These are phyloP conservation scores for Rhizoclosmatium hyalinum DNA, from an alignment of 371 early-diverging fungal species.

Conservation along the genomic window DNA sequence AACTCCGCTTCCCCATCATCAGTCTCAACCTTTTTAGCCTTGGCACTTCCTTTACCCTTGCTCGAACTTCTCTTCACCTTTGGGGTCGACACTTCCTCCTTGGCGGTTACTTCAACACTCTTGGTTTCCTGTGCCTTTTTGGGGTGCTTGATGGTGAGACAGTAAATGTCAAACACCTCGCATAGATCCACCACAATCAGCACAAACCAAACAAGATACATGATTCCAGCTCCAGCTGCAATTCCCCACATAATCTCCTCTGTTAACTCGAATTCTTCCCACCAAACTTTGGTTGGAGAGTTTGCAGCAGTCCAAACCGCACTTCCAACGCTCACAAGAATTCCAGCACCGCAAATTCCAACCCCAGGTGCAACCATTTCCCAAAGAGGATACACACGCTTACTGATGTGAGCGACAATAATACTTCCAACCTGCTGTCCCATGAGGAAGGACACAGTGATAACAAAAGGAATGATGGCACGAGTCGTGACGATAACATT, in stretches of 20 bases:
- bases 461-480: conserved; percentile 28
- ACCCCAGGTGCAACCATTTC: conserved; percentile 8
- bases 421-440: conserved; percentile 41
- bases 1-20: background rate
- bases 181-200: conserved; percentile 26
- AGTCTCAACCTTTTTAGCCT: background rate
- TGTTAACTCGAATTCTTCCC: background rate
- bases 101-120: background rate
- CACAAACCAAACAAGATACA: conserved; percentile 10
- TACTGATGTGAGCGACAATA: conserved; percentile 41
- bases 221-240: background rate
- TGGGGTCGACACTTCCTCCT: background rate
- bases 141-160: conserved; percentile 44
- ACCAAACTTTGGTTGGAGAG: background rate
- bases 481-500: background rate
- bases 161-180: conserved; percentile 30
- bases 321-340: background rate
- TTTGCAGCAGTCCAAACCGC: background rate
- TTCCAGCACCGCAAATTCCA: conserved; percentile 8
- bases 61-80: background rate
- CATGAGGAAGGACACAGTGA: conserved; percentile 32
- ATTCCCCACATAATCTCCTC: conserved; percentile 13
- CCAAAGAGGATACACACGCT: conserved; percentile 37
- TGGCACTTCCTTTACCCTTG: background rate
- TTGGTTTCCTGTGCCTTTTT: background rate